These are phyloP conservation scores for Suillus bovinus DNA, from an alignment of 768 basidiomycete genomes.

Conservation along the genomic window DNA sequence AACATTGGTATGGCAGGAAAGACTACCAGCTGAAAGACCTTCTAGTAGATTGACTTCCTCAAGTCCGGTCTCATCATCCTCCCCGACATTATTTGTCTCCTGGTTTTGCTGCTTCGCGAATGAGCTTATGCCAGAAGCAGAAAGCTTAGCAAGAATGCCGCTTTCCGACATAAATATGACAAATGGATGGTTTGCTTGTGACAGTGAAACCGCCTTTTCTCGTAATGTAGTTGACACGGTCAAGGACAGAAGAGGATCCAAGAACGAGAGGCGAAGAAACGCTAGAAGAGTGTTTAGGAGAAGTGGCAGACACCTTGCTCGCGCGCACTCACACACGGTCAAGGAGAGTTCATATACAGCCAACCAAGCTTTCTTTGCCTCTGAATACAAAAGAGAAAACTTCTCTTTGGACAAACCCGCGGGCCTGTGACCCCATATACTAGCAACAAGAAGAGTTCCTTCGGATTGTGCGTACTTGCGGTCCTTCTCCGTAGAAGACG, in stretches of 20 bases:
- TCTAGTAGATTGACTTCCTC: conserved; percentile 71
- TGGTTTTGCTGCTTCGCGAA: background rate
- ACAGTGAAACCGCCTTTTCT: conserved; percentile 63
- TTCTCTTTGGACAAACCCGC: conserved; percentile 49
- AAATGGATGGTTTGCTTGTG: conserved; percentile 38
- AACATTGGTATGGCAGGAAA: background rate
- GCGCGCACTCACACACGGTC: conserved; percentile 68
- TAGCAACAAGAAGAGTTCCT: conserved; percentile 69
- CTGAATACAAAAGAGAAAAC: conserved; percentile 69
- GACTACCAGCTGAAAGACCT: conserved; percentile 63
- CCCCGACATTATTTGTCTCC: conserved; percentile 31
- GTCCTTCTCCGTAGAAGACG: conserved; percentile 70
- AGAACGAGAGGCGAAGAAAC: conserved; percentile 66
- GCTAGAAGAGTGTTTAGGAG: conserved; percentile 44
- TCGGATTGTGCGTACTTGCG: conserved; percentile 75
- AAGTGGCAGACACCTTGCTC: background rate
- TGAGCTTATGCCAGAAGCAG: conserved; percentile 3
- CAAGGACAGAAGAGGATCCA: conserved; percentile 78
- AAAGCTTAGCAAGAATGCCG: conserved; percentile 19
- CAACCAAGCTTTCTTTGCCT: conserved; percentile 64
- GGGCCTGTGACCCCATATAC: conserved; percentile 71
- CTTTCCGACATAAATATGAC: conserved; percentile 23
- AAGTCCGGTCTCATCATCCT: conserved; percentile 46
- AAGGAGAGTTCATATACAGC: conserved; percentile 76
- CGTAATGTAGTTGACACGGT: conserved; percentile 88